Evolutionary conservation across 1,284 basidiomycete species (phyloP), one percentile per base, ranked within the genome.

Genomic region (Abortiporus biennis): DNA sequence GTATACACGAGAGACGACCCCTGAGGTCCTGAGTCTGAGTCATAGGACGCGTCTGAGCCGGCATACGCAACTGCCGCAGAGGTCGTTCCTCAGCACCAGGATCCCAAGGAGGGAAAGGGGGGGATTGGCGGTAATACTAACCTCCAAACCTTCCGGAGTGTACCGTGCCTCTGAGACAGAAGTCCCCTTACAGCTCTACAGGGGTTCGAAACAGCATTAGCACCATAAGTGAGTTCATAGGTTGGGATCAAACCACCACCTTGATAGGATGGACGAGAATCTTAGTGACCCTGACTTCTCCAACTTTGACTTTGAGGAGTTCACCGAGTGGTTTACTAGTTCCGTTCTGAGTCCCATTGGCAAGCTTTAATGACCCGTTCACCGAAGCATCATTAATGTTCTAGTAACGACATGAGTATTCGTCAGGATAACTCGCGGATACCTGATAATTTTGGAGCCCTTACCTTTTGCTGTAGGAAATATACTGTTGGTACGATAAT

Each of bases 251-350:
- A 4, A 42, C 17, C 24, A 3, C 11, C 48, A 74, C 75, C 63
- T 85, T 85, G 62, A 85, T 80, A 20, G 82, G 83, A 52, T 85
- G 80, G 1, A 85, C 56, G 27, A 83, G 54, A 16, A 85, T 68
- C 57, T 76, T 79, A 0, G 76, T 69, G 11, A 85, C 73, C n/a
- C 56, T 59, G 9, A 78, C 63, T 43, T 70, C 60, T 12, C 38
- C 38, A 23, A 38, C 5, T 17, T n/a, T 15, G 12, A 32, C 15
- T 4, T 6, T n/a, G 4, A 32, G 31, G 31, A n/a, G 31, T 32
- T 32, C 19, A 32, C 19, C 15, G 15, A 32, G 27, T 29, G n/a
- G n/a, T 29, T 9, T 29, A 29, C 27, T 9, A n/a, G n/a, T n/a
- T n/a, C 27, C 27, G 9, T 29, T 9, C 12, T 13, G 31, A 32